A percentile compares a stretch with the other conserved stretches of the same genome.
phyloP scores from a whole-genome alignment of 257 asterid species.

The Echium plantagineum region DNA sequence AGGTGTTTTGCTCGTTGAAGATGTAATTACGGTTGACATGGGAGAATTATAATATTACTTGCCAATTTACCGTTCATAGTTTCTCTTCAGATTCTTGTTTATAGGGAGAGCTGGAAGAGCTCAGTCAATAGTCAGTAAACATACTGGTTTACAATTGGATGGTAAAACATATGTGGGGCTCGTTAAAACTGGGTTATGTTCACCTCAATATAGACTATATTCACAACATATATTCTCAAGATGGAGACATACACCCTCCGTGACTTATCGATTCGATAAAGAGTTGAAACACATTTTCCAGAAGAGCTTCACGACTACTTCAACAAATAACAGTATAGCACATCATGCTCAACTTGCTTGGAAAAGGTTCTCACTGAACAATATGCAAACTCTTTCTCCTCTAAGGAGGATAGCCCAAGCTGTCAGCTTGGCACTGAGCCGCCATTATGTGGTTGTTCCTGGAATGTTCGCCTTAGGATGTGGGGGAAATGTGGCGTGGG shows the following conservation, averaged over 20 bases:
- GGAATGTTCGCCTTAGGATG: conserved; percentile 48
- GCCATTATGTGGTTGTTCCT: conserved; percentile 49
- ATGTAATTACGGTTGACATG: neutral
- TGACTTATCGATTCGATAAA: conserved; percentile 19
- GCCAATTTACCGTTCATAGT: neutral
- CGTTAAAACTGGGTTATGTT: neutral
- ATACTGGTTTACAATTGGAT: neutral
- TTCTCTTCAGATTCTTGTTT: conserved; percentile 6
- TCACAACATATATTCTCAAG: conserved; percentile 11
- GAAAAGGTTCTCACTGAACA: conserved; percentile 38
- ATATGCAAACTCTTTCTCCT: conserved; percentile 22
- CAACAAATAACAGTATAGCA: conserved; percentile 29
- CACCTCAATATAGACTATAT: conserved; percentile 10
- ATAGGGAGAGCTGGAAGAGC: conserved; percentile 5
- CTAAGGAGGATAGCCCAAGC: conserved; percentile 71
- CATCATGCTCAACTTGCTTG: conserved; percentile 48
- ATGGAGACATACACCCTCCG: conserved; percentile 29
- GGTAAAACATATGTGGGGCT: neutral
- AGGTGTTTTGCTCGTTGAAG: neutral
- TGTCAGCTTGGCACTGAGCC: conserved; percentile 60
- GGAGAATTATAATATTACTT: neutral
- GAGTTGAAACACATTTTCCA: conserved; percentile 12
- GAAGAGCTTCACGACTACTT: conserved; percentile 29
- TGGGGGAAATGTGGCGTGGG: conserved; percentile 47
- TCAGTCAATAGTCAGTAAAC: neutral